Percentiles rank a stretch among this genome's conserved stretches.
These are phyloP conservation scores for Kodamaea plutei DNA, from an alignment of 1,139 yeast genomes.

Conservation along the genomic window DNA sequence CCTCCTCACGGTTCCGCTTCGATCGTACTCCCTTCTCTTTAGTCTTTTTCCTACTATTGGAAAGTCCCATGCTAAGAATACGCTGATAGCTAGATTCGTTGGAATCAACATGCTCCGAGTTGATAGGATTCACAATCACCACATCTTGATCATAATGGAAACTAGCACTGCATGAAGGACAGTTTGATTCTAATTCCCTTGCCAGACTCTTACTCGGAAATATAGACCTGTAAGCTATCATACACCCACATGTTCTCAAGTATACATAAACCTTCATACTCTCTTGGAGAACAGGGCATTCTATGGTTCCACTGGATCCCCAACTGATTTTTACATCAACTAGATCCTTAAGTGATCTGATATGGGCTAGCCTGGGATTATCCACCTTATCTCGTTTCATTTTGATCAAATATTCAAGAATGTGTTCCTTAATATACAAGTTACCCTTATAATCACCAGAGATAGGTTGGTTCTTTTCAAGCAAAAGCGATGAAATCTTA, in stretches of 20 bases:
- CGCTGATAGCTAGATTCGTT: slow-evolving; percentile 30
- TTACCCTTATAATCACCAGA: slow-evolving; percentile 72
- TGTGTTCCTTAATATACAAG: slow-evolving; percentile 64
- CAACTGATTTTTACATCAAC: slow-evolving; percentile 26
- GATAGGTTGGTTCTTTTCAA: slow-evolving; percentile 30
- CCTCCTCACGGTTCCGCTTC: slow-evolving; percentile 6
- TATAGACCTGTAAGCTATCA: slow-evolving; percentile 22
- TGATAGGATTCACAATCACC: slow-evolving; percentile 27
- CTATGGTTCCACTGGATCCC: slow-evolving; percentile 22
- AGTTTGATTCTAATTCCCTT: slow-evolving; percentile 11
- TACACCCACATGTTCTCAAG: slow-evolving; percentile 42
- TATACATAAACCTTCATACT: slow-evolving; percentile 18
- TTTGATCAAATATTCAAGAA: slow-evolving; percentile 54
- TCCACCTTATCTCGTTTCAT: slow-evolving; percentile 19
- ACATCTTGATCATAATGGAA: slow-evolving; percentile 27
- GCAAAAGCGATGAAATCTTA: slow-evolving; percentile 8
- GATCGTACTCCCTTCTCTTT: no score
- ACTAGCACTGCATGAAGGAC: slow-evolving; percentile 32
- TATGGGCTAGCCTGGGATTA: slow-evolving; percentile 33
- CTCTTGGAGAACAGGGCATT: slow-evolving; percentile 31
- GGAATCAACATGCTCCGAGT: slow-evolving; percentile 24
- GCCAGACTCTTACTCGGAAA: slow-evolving; percentile 1
- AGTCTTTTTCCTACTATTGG: slow-evolving; percentile 15
- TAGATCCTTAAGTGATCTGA: slow-evolving; percentile 33
- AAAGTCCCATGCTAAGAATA: slow-evolving; percentile 22